Evolutionary conservation across 192 early-diverging fungal species (phyloP), one percentile per base, ranked within the genome.

Genomic region (Tieghemiomyces parasiticus): DNA sequence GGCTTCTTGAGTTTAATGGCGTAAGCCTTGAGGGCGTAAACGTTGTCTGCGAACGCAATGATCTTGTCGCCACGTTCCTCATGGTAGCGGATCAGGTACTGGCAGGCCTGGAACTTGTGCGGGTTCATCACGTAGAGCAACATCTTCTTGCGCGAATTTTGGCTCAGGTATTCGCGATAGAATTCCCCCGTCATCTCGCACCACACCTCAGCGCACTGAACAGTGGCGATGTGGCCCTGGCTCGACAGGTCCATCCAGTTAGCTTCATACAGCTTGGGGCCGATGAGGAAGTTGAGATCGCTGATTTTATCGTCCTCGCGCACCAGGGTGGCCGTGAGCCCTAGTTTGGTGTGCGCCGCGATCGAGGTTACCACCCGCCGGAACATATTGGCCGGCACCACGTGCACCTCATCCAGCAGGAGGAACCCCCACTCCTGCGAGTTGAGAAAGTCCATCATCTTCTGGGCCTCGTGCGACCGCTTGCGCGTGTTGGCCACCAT

Each of bases 231-330:
- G 66, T 93, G 90, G 30, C 97, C 97, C 67, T 87, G 81, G 31
- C 79, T 85, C n/a, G 93, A 91, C 58, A 99, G 67, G 65, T 99
- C 97, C 90, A 97, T 88, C 97, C 97, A 99, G 67, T 99, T 99
- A 19, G 97, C 97, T 68, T 99, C 97, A 73, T 92, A 99, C 48
- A 99, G 74, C 72, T 99, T 99, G 20, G 97, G 97, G 20, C 95
- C 97, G 63, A 99, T 96, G 63, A 99, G 76, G 65, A 92, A 99
- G 71, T 97, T 97, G 49, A 99, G 71, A 64, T 92, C 91, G 61
- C 84, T 82, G 69, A 99, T 99, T 71, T 97, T 95, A 62, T 97
- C 88, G 70, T 99, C 97, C 69, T 97, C 97, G 62, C 95, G 80
- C 30, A 99, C 97, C 29, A 99, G 75, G 4, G 97, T 99, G 4